Conservation (phyloP, 1,284 basidiomycete genomes). For the Tetrapyrgos nigripes region DNA sequence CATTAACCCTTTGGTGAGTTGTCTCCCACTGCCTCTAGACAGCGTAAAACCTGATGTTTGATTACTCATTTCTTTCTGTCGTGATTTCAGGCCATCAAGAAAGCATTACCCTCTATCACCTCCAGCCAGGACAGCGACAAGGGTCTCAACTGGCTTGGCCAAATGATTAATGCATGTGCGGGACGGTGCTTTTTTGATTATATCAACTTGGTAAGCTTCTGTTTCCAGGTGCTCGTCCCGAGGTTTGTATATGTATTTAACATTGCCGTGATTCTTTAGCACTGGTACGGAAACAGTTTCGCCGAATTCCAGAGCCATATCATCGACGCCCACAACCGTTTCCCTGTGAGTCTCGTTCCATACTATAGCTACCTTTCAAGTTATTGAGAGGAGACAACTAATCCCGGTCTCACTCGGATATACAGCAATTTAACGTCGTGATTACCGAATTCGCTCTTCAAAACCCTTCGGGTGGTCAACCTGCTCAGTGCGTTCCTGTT, state of each 20-base stretch:
- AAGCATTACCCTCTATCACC: conserved; percentile 41
- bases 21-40: too few relatives aligned
- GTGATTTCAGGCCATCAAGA: conserved; percentile 30
- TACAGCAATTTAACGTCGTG: conserved; percentile 21
- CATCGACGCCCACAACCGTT: conserved; percentile 31
- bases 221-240: neutral
- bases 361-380: neutral
- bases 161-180: conserved; percentile 38
- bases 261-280: conserved; percentile 18
- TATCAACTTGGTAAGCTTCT: conserved; percentile 30
- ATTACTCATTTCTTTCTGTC: neutral
- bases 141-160: conserved; percentile 40
- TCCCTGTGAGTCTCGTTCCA: conserved; percentile 27
- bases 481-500: conserved; percentile 33
- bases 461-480: conserved; percentile 37
- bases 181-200: conserved; percentile 38
- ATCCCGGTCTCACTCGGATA: conserved; percentile 21
- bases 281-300: conserved; percentile 40
- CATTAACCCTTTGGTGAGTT: conserved; percentile 38
- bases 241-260: neutral
- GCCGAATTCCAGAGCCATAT: conserved; percentile 33
- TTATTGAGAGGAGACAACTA: too few relatives aligned
- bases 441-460: conserved; percentile 38
- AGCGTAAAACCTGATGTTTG: too few relatives aligned
- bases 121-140: conserved; percentile 32